phyloP scores from a whole-genome alignment of 331 rosid species.

The Quercus lobata region DNA sequence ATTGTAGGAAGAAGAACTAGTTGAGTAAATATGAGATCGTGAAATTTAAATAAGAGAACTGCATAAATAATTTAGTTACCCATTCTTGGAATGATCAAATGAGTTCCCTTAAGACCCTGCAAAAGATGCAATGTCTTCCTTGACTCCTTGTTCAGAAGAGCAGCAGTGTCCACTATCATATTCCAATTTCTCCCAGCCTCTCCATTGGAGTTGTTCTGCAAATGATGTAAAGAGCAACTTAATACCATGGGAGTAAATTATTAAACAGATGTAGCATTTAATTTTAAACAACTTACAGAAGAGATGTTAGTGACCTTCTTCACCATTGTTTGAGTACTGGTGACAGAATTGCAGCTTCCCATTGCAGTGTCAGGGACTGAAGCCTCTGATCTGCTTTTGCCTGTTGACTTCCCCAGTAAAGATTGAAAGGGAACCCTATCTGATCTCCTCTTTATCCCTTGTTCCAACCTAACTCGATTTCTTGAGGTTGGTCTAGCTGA shows the following conservation, averaged over 20 bases:
- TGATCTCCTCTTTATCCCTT: slow-evolving; percentile 26
- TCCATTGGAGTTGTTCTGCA: slow-evolving; percentile 36
- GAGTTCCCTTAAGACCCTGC: slow-evolving; percentile 76
- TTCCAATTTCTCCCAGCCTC: slow-evolving; percentile 54
- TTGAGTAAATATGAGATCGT: background rate
- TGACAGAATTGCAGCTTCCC: slow-evolving; percentile 21
- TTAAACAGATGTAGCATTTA: slow-evolving; percentile 19
- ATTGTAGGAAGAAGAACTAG: background rate
- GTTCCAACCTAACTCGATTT: slow-evolving; percentile 26
- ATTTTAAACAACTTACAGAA: slow-evolving; percentile 35
- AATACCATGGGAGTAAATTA: slow-evolving; percentile 4
- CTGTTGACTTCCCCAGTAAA: slow-evolving; percentile 20
- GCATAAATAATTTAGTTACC: slow-evolving; percentile 46
- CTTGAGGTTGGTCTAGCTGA: slow-evolving; percentile 25
- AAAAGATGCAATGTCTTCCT: slow-evolving; percentile 76
- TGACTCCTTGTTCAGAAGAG: slow-evolving; percentile 79
- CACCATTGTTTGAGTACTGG: slow-evolving; percentile 23
- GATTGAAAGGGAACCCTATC: slow-evolving; percentile 64
- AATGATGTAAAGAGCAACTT: slow-evolving; percentile 11
- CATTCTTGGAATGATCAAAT: slow-evolving; percentile 65
- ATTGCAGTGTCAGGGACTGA: slow-evolving; percentile 30
- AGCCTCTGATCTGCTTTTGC: slow-evolving; percentile 24
- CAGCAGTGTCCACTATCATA: slow-evolving; percentile 63
- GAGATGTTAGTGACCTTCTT: slow-evolving; percentile 13
- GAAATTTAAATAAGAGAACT: background rate